Evolutionary conservation across 2,329 filamentous ascomycete genomes (phyloP).

Genomic region (Blumeriella jaapii): DNA sequence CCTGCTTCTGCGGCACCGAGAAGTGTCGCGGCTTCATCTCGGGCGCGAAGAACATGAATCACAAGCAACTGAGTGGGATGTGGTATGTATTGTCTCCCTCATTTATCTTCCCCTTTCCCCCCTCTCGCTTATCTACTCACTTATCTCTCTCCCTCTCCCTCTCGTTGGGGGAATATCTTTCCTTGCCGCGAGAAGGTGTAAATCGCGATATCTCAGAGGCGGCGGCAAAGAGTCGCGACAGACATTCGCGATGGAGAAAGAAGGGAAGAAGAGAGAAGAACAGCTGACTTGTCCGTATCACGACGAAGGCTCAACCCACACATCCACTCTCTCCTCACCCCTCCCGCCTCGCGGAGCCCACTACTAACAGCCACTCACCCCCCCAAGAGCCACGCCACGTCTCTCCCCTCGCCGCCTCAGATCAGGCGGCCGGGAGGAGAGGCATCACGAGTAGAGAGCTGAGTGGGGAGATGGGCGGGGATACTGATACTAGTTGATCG

Average conservation of each 20-base stretch:
- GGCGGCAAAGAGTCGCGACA: no score
- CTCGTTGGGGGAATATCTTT: no score
- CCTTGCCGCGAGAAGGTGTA: no score
- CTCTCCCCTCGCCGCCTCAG: not conserved
- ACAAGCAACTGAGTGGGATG: not conserved
- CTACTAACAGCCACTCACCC: not conserved
- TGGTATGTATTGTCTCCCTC: not conserved
- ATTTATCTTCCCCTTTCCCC: not conserved
- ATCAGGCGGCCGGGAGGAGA: not conserved
- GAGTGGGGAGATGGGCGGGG: slow-evolving; percentile 51
- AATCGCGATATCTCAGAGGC: no score
- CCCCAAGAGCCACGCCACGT: not conserved
- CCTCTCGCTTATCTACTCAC: not conserved
- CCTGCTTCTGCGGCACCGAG: slow-evolving; percentile 47
- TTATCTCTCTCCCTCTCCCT: no score
- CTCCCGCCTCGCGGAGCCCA: not conserved
- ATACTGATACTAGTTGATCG: slow-evolving; percentile 32
- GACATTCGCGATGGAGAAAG: not conserved
- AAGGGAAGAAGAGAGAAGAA: not conserved
- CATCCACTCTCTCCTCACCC: slow-evolving; percentile 3
- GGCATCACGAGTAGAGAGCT: slow-evolving; percentile 40
- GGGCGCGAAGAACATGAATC: slow-evolving; percentile 49
- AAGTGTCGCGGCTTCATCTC: slow-evolving; percentile 50
- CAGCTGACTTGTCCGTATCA: not conserved
- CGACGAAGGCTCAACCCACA: slow-evolving; percentile 3